These are phyloP conservation scores for Barbatosphaeria neglecta DNA, from an alignment of 495 filamentous ascomycete genomes.

Conservation along the genomic window DNA sequence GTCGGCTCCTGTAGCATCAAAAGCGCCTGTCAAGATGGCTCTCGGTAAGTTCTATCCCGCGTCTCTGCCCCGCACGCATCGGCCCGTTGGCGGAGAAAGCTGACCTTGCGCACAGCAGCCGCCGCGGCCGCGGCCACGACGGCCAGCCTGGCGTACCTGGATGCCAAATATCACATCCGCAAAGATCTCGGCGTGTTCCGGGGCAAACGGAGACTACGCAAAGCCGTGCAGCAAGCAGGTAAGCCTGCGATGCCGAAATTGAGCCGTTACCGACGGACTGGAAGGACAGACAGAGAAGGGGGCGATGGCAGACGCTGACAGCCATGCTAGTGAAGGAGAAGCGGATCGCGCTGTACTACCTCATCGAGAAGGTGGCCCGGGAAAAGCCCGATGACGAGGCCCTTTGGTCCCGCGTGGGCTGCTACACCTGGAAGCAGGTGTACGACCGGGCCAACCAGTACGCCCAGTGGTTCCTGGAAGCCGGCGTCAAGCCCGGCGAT, in stretches of 20 bases:
- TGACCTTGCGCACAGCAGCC: slow-evolving; percentile 23
- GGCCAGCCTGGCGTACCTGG: slow-evolving; percentile 49
- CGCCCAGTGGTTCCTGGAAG: slow-evolving; percentile 49
- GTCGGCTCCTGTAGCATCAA: too few relatives aligned
- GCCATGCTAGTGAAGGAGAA: slow-evolving; percentile 33
- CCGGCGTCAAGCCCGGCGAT: slow-evolving; percentile 52
- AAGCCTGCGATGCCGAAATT: too few relatives aligned
- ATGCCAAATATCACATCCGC: slow-evolving; percentile 55
- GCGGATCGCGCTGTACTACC: slow-evolving; percentile 50
- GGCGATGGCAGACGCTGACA: too few relatives aligned
- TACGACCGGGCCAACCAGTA: slow-evolving; percentile 47
- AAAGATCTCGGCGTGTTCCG: slow-evolving; percentile 44
- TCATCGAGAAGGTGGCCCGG: slow-evolving; percentile 45
- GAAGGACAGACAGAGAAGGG: too few relatives aligned
- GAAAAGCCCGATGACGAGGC: slow-evolving; percentile 36
- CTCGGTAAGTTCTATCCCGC: not conserved
- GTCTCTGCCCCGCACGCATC: not conserved
- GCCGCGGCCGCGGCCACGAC: slow-evolving; percentile 42
- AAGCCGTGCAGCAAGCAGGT: slow-evolving; percentile 21
- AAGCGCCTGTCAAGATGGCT: not conserved
- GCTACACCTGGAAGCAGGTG: slow-evolving; percentile 52
- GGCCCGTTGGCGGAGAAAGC: not conserved
- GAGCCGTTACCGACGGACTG: too few relatives aligned
- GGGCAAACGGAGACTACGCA: slow-evolving; percentile 17
- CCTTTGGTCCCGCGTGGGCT: slow-evolving; percentile 55